Evolutionary conservation across 495 filamentous ascomycete genomes (phyloP).

Genomic region (Copromyces sp.): DNA sequence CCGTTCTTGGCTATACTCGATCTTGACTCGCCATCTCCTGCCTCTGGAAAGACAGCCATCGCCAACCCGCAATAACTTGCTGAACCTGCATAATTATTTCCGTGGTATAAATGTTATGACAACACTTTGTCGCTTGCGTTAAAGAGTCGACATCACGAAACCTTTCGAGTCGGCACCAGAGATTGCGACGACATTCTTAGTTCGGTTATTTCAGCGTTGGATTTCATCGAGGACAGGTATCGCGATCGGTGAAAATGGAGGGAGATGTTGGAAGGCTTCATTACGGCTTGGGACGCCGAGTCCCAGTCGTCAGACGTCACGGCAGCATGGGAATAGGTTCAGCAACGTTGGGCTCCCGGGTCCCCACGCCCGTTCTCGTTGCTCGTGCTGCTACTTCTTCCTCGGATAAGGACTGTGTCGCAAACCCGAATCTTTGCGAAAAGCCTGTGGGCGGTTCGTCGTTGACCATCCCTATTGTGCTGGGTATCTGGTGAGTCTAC

Average conservation of each 20-base stretch:
- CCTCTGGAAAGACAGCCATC: constrained; percentile 9
- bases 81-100: neutral
- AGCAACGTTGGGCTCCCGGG: constrained; percentile 4
- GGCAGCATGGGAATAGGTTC: constrained; percentile 5
- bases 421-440: constrained; percentile 34
- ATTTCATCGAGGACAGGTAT: constrained; percentile 1
- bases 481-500: constrained; percentile 70
- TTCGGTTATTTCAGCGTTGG: neutral
- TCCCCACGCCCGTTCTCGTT: constrained; percentile 12
- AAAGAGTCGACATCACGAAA: constrained; percentile 7
- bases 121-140: constrained; percentile 7
- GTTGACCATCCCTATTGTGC: constrained; percentile 63
- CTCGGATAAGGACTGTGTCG: constrained; percentile 8
- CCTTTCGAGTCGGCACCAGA: neutral
- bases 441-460: constrained; percentile 45
- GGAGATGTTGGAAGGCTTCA: constrained; percentile 8
- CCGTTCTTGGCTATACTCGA: neutral
- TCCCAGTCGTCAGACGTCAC: constrained; percentile 11
- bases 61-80: constrained; percentile 1
- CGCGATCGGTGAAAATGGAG: constrained; percentile 18
- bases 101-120: constrained; percentile 24
- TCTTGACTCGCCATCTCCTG: neutral
- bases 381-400: constrained; percentile 8
- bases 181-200: neutral
- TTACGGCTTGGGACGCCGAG: constrained; percentile 19